Evolutionary conservation across 2,329 filamentous ascomycete species (phyloP).

Genomic region (Xylaria hypoxylon): DNA sequence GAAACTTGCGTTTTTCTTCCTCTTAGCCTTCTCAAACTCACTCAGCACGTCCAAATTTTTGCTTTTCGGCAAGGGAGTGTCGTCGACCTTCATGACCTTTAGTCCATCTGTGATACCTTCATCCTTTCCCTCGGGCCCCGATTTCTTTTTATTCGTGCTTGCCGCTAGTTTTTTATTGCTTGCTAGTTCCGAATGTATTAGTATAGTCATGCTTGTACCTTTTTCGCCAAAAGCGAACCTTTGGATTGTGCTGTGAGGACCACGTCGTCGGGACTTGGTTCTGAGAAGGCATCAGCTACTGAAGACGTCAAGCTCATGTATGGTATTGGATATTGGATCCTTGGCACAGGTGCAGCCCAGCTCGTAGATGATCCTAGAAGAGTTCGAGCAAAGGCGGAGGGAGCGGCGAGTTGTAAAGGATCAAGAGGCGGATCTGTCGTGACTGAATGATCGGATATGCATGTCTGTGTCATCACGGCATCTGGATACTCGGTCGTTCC

Average conservation of each 20-base stretch:
- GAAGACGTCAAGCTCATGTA: constrained; percentile 63
- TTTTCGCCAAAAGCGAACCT: constrained; percentile 76
- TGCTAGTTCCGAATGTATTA: constrained; percentile 63
- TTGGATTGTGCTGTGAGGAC: constrained; percentile 88
- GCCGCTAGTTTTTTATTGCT: constrained; percentile 59
- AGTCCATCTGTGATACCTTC: constrained; percentile 51
- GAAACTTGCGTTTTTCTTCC: constrained; percentile 87
- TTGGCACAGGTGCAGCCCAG: constrained; percentile 42
- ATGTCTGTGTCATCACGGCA: constrained; percentile 2
- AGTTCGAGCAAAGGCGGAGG: constrained; percentile 68
- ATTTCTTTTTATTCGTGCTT: constrained; percentile 56
- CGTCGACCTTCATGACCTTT: constrained; percentile 60
- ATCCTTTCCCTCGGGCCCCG: constrained; percentile 51
- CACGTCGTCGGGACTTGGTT: constrained; percentile 91
- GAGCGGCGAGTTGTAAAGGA: constrained; percentile 46
- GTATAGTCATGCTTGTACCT: constrained; percentile 63
- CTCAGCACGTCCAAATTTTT: constrained; percentile 88
- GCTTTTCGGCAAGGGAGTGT: constrained; percentile 69
- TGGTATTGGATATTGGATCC: constrained; percentile 58
- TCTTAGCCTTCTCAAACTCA: constrained; percentile 79
- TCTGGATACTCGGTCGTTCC: not conserved
- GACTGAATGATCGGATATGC: constrained; percentile 5
- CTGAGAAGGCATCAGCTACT: constrained; percentile 75
- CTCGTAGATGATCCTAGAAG: constrained; percentile 59
- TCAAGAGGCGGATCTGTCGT: constrained; percentile 7